Conservation (phyloP, 2,329 filamentous ascomycete species). For the Sporothrix pallida region DNA sequence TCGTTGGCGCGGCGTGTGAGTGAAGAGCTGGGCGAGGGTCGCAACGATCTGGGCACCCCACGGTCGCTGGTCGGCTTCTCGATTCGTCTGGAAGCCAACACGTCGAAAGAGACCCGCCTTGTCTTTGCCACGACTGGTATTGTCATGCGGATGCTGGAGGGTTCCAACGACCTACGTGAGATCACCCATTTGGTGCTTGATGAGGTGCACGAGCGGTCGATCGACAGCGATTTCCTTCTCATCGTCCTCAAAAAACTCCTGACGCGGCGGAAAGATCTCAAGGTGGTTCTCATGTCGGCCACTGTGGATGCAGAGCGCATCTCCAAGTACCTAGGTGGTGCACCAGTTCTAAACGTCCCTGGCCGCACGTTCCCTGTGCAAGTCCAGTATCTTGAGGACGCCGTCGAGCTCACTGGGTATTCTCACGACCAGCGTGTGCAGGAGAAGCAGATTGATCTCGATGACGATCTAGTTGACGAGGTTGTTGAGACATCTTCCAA, state of each 20-base stretch:
- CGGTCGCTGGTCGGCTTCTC: slow-evolving; percentile 92
- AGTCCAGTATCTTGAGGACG: slow-evolving; percentile 89
- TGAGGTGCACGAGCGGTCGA: slow-evolving; percentile 94
- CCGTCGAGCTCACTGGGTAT: slow-evolving; percentile 84
- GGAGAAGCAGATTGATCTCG: slow-evolving; percentile 65
- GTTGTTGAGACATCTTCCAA: slow-evolving; percentile 58
- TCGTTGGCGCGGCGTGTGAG: slow-evolving; percentile 92
- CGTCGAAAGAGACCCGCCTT: slow-evolving; percentile 78
- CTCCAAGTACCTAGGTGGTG: slow-evolving; percentile 83
- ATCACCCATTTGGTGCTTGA: slow-evolving; percentile 96
- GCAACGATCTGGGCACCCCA: slow-evolving; percentile 78
- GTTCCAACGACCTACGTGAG: slow-evolving; percentile 81
- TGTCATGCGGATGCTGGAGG: slow-evolving; percentile 97
- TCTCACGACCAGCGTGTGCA: slow-evolving; percentile 57
- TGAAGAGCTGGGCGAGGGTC: slow-evolving; percentile 88
- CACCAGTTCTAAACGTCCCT: slow-evolving; percentile 87
- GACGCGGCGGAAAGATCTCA: slow-evolving; percentile 76
- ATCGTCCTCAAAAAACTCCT: slow-evolving; percentile 89
- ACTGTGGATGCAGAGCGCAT: slow-evolving; percentile 93
- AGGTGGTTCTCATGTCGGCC: slow-evolving; percentile 95
- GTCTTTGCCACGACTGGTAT: slow-evolving; percentile 92
- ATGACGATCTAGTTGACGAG: slow-evolving; percentile 64
- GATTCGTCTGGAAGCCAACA: slow-evolving; percentile 89
- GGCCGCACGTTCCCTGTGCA: slow-evolving; percentile 92
- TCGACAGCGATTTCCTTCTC: slow-evolving; percentile 94